Evolutionary conservation across 306 rosid genomes (phyloP), one percentile per base, ranked within the genome.

Genomic region (Dalbergia oliveri): DNA sequence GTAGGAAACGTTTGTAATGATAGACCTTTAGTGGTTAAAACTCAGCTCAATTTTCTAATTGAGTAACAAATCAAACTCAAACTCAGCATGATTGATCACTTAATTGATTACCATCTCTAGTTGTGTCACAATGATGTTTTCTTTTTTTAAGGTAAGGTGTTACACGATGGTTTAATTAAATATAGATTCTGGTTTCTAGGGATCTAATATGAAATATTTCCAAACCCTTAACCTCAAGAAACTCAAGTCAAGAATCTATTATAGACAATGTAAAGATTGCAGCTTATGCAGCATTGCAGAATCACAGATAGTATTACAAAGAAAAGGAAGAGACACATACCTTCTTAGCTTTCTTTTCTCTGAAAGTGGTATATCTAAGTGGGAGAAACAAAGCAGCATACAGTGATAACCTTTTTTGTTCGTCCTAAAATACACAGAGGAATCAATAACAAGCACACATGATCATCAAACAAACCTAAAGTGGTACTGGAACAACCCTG

Each of bases 351-450:
- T 90, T 94, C 81, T 82, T 86, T 78, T 93, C 98, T 63, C 59
- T 84, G 77, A 86, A 93, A 59, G 79, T 71, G 81, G 86, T 90
- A 61, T 86, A 74, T 82, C 92, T 89, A 16, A 95, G 81, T 37
- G 97, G 98, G 68, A 95, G 96, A 80, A 91, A 93, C 80, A 91
- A 72, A 35, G 96, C 89, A 73, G 94, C 86, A 83, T 79, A 95
- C n/a, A 91, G 78, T 23, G 90, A 60, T 33, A 93, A 90, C 82
- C 99, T 90, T 84, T 80, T 90, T 58, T 95, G 91, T 80, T 95
- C 97, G 19, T 89, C 92, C 99, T 94, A 82, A 66, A 81, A 66
- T 64, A 75, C 81, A 83, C 37, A 85, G 11, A 79, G 43, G 63
- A 83, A 75, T 5, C 4, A 9, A 34, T 66, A 53, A 69, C 85